Evolutionary conservation across 208 protist genomes (phyloP).

Genomic region (Naegleria gruberi): DNA sequence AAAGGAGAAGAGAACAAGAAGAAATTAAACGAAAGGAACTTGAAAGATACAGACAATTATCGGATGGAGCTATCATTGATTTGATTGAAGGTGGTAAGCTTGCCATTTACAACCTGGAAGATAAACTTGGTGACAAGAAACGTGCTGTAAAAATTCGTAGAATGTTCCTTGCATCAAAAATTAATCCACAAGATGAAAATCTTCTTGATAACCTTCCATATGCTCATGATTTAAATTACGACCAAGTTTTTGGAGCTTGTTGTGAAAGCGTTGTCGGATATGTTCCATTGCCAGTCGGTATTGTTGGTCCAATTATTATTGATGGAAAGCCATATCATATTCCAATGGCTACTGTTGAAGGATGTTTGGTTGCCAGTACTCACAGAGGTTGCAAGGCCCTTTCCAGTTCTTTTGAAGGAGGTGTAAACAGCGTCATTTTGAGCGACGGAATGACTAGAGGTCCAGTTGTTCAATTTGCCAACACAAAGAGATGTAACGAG

Average conservation of each 20-base stretch:
- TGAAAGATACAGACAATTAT: neutral
- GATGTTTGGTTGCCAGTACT: conserved; percentile 87
- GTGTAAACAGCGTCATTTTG: conserved; percentile 63
- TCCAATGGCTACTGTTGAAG: conserved; percentile 97
- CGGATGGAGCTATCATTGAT: neutral
- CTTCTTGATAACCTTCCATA: neutral
- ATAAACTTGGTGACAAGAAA: neutral
- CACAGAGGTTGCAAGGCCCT: conserved; percentile 89
- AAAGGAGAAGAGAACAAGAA: neutral
- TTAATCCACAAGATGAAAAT: neutral
- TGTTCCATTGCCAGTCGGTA: conserved; percentile 86
- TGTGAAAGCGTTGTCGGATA: conserved; percentile 53
- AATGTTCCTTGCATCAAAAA: conserved; percentile 13
- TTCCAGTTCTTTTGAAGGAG: conserved; percentile 57
- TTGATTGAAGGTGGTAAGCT: neutral
- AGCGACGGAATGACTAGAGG: conserved; percentile 93
- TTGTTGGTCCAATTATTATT: conserved; percentile 84
- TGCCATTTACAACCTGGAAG: neutral
- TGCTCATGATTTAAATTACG: conserved; percentile 1
- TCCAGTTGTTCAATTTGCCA: conserved; percentile 76
- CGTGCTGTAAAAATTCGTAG: neutral
- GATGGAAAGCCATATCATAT: conserved; percentile 73
- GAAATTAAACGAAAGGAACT: neutral
- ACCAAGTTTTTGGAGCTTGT: conserved; percentile 17
- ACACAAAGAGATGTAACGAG: conserved; percentile 57